Base-by-base conservation (phyloP, 805 yeast species). In the Lipomyces orientalis region DNA sequence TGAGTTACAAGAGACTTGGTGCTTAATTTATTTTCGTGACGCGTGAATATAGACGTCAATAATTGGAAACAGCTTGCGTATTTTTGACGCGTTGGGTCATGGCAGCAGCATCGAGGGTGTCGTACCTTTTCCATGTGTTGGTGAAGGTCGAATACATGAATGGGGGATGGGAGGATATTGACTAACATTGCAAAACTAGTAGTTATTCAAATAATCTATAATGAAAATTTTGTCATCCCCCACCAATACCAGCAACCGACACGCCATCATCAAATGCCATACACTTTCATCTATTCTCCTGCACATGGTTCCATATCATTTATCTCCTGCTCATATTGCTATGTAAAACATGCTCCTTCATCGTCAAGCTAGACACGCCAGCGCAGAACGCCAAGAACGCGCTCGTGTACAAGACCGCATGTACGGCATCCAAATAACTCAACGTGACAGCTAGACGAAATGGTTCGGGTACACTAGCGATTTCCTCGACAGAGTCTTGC, bases 261-360 rank as follows among this genome's bases (percentile, higher is more conserved):
- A n/a, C 46, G 43, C 16, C 19, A 12, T 39, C 46, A 39, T 39
- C 14, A 9, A 37, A 37, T 25, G 29, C 29, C 29, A 25, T 2
- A 25, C 29, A 37, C 43, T 14, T 14, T 6, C 43, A 37, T 14
- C 43, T n/a, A 14, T 39, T 39, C 16, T n/a, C 46, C 3, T 5
- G 7, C n/a, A 14, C n/a, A 39, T 39, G 16, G 16, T 14, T 39
- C n/a, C 19, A 39, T 14, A 14, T n/a, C 16, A 39, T 39, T 25
- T 58, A 58, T 34, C 54, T 43, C 46, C 69, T 52, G 37, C 49
- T 62, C 8, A 68, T 64, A 4, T 59, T 51, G 43, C 52, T 61
- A 39, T 68, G 71, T 62, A 68, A 60, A 25, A 60, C 61, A 52
- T 66, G 69, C 59, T 68, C 71, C 51, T 60, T 62, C 70, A 68